Percentiles rank a stretch among this genome's conserved stretches.
phyloP scores from a whole-genome alignment of 139 green algal species.

The Chlorella sp. region DNA sequence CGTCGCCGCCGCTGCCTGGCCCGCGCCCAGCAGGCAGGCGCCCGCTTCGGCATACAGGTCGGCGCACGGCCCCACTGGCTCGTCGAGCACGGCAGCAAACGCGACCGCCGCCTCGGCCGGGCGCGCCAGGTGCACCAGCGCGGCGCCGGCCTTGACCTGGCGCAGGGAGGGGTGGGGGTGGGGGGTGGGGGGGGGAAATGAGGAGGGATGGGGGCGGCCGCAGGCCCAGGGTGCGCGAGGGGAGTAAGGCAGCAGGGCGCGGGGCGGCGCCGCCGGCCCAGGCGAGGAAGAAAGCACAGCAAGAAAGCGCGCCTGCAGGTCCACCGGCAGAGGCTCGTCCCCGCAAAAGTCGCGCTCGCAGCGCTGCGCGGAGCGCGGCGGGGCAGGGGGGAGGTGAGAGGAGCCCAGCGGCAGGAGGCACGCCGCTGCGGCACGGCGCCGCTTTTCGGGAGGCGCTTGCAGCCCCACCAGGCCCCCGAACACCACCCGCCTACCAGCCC shows the following conservation, averaged over 20 bases:
- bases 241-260: too few species aligned
- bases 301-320: constrained; percentile 49
- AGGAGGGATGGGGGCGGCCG: too few species aligned
- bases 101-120: constrained; percentile 34
- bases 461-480: too few species aligned
- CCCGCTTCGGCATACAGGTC: constrained; percentile 73
- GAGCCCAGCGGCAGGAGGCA: too few species aligned
- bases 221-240: too few species aligned
- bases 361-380: constrained; percentile 22
- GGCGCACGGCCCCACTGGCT: constrained; percentile 50
- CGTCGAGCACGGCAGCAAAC: constrained; percentile 35
- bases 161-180: neutral
- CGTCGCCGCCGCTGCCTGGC: constrained; percentile 41
- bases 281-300: too few species aligned
- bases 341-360: constrained; percentile 33
- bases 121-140: constrained; percentile 55
- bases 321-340: constrained; percentile 51
- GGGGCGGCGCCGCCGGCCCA: too few species aligned
- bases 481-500: too few species aligned
- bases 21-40: constrained; percentile 46
- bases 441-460: too few species aligned
- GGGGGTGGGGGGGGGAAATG: too few species aligned
- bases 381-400: too few species aligned
- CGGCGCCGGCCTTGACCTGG: constrained; percentile 57
- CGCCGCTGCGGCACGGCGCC: too few species aligned